Base-by-base conservation (phyloP, 768 basidiomycete species). In the Kwoniella pini region DNA sequence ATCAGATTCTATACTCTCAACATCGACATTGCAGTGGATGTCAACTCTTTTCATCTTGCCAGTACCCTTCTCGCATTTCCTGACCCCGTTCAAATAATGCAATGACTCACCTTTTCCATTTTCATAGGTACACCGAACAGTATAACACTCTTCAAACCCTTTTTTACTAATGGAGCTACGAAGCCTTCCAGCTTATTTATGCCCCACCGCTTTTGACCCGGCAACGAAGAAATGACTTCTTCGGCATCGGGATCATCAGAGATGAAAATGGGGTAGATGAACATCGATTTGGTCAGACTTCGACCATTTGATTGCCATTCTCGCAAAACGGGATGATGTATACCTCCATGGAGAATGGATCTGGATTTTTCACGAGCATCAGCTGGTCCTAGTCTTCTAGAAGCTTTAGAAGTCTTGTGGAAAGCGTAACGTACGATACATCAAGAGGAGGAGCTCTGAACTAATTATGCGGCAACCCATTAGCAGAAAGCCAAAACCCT, bases 211-310 rank as follows among this genome's bases (percentile, higher is more conserved):
- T 87, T 84, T 76, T 97, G 94, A 5, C 88, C 90, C 5, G 93
- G 94, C 9, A 97, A 81, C 21, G 85, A 82, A 0, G 84, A 72
- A 66, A 98, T 93, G 61, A 85, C 83, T 50, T 87, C 86, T 76
- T 85, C 84, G 6, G 91, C 90, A 60, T 92, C 84, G 1, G 91
- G 87, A 60, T 97, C 91, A 79, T 98, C 95, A 17, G 93, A 92
- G 70, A 98, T 89, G 77, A 99, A 97, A 72, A 99, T 93, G 6
- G 96, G 96, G 79, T 98, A 99, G 90, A 97, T 97, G 79, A 99
- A 84, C 93, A 97, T 96, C 66, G 85, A 69, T 64, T 79, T 80
- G 56, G 60, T 72, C 13, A 78, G 62, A 24, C 55, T 63, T 17
- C 85, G 83, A 48, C 88, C 86, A 59, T 85, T 85, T 24, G 85